A percentile compares a stretch with the other conserved stretches of the same genome.
These are phyloP conservation scores for Chloromonas sp. DNA, from an alignment of 163 green algal genomes.

Conservation along the genomic window DNA sequence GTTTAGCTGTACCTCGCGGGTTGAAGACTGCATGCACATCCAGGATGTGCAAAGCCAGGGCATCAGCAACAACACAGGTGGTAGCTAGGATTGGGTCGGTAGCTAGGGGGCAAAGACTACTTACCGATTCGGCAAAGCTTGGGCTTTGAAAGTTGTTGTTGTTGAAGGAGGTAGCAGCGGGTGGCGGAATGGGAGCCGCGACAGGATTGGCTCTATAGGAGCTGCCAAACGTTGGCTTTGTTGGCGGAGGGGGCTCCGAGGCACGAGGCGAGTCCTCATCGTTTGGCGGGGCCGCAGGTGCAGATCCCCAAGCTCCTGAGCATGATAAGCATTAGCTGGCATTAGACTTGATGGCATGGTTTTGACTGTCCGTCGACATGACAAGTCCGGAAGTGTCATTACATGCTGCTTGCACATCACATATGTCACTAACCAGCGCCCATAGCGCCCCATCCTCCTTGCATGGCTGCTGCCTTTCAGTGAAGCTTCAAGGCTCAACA, in stretches of 20 bases:
- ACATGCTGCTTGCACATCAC: too few relatives aligned
- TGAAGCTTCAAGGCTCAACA: too few relatives aligned
- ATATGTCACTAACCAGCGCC: too few relatives aligned
- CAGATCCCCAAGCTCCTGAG: too few relatives aligned
- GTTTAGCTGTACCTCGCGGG: slow-evolving; percentile 10
- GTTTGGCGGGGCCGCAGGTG: not conserved
- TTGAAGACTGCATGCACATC: not conserved
- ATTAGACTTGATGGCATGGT: too few relatives aligned
- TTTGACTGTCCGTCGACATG: too few relatives aligned
- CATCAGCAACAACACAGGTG: too few relatives aligned
- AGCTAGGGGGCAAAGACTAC: not conserved
- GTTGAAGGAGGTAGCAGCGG: not conserved
- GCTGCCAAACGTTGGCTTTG: not conserved
- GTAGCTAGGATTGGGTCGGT: not conserved
- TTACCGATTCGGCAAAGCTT: not conserved
- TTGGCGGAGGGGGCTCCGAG: not conserved
- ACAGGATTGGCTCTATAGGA: not conserved
- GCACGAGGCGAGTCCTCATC: not conserved
- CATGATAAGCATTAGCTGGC: too few relatives aligned
- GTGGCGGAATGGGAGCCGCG: not conserved
- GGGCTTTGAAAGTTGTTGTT: not conserved
- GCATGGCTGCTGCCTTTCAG: too few relatives aligned
- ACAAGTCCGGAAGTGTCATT: too few relatives aligned
- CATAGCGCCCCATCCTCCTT: too few relatives aligned
- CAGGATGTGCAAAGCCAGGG: not conserved